Evolutionary conservation across 805 yeast genomes (phyloP).

Genomic region (Lipomyces japonicus): DNA sequence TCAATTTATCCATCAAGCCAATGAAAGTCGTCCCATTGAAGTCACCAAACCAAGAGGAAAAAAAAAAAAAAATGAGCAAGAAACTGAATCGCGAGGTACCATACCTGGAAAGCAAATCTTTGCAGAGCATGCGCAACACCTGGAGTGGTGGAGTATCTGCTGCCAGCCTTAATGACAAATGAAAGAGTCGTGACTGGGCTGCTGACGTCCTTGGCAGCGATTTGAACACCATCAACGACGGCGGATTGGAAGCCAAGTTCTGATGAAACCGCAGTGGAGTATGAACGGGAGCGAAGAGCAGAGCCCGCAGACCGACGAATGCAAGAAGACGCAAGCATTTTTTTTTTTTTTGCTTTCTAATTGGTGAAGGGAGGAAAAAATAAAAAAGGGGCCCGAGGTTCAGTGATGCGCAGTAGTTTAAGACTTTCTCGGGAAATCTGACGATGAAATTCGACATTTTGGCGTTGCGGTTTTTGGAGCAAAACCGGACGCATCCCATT

Average conservation of each 20-base stretch:
- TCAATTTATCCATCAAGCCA: no score
- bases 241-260: slow-evolving; percentile 35
- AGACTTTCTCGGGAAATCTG: no score
- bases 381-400: no score
- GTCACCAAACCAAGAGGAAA: no score
- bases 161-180: slow-evolving; percentile 81
- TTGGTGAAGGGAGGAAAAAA: no score
- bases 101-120: slow-evolving; percentile 62
- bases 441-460: no score
- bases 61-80: no score
- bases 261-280: slow-evolving; percentile 32
- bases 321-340: slow-evolving; percentile 6
- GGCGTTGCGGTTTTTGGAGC: no score
- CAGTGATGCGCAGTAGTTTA: no score
- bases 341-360: no score
- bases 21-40: no score
- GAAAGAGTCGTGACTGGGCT: slow-evolving; percentile 67
- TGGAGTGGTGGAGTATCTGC: slow-evolving; percentile 62
- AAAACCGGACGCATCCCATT: slow-evolving; percentile 6
- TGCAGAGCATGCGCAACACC: slow-evolving; percentile 86
- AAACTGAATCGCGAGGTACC: slow-evolving; percentile 7
- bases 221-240: slow-evolving; percentile 45
- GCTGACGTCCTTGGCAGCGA: slow-evolving; percentile 53
- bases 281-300: slow-evolving; percentile 30
- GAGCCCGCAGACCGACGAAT: slow-evolving; percentile 3